Evolutionary conservation across 2,329 filamentous ascomycete species (phyloP).

Genomic region (Trichoderma asperellum): DNA sequence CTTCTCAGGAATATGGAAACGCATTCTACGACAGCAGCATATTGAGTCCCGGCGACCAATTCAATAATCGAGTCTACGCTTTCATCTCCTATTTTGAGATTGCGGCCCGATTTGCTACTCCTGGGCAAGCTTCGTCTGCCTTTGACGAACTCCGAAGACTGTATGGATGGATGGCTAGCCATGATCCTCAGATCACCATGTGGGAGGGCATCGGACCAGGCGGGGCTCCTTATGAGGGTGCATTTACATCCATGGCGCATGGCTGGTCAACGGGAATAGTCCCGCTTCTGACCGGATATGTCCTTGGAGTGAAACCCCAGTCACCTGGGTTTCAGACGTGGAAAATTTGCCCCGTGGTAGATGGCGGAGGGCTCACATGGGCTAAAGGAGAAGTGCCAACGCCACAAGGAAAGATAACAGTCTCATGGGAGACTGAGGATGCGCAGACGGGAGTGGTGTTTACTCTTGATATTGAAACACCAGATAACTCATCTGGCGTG

Average conservation of each 20-base stretch:
- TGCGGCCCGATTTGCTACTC: conserved; percentile 49
- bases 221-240: conserved; percentile 50
- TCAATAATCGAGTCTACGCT: conserved; percentile 53
- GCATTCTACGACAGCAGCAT: conserved; percentile 55
- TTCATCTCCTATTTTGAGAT: conserved; percentile 59
- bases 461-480: neutral
- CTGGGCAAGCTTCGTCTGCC: conserved; percentile 41
- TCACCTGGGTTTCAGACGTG: conserved; percentile 50
- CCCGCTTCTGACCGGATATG: conserved; percentile 50
- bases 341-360: conserved; percentile 44
- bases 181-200: conserved; percentile 52
- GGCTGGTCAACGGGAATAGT: conserved; percentile 57
- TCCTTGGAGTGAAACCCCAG: conserved; percentile 52
- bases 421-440: conserved; percentile 28
- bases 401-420: conserved; percentile 35
- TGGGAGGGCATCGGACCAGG: conserved; percentile 56
- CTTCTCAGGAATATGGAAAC: conserved; percentile 51
- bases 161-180: conserved; percentile 54
- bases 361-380: conserved; percentile 44
- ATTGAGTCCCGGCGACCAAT: conserved; percentile 40
- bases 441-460: neutral
- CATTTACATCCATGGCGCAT: conserved; percentile 54
- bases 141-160: conserved; percentile 51
- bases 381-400: conserved; percentile 51
- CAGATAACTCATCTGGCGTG: neutral